phyloP scores from a whole-genome alignment of 768 basidiomycete genomes.

The Tulasnella sp. region DNA sequence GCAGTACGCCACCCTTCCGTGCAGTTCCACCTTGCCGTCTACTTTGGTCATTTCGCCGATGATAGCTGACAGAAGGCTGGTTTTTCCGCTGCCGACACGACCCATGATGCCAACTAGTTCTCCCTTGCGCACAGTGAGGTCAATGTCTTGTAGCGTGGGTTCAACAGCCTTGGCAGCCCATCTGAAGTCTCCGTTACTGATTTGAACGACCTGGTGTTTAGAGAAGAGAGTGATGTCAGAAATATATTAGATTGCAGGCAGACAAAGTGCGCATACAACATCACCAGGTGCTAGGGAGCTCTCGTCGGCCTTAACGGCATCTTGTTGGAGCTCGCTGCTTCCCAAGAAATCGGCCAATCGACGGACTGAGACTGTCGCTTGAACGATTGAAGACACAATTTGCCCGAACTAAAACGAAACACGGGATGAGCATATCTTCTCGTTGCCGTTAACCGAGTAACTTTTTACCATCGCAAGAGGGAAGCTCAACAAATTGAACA shows the following conservation, averaged over 20 bases:
- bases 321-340: conserved; percentile 68
- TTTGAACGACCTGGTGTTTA: conserved; percentile 34
- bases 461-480: conserved; percentile 64
- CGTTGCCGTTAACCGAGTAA: neutral
- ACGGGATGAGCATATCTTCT: neutral
- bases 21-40: conserved; percentile 60
- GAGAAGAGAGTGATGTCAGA: neutral
- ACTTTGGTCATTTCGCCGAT: conserved; percentile 76
- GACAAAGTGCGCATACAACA: neutral
- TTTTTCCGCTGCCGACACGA: conserved; percentile 87
- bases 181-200: conserved; percentile 66
- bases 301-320: conserved; percentile 49
- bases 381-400: conserved; percentile 71
- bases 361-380: conserved; percentile 71
- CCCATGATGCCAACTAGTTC: conserved; percentile 79
- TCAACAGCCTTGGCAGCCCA: conserved; percentile 48
- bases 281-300: conserved; percentile 8
- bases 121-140: conserved; percentile 64
- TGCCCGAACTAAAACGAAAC: conserved; percentile 41
- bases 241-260: neutral
- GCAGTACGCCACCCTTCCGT: conserved; percentile 69
- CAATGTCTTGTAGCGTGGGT: conserved; percentile 67
- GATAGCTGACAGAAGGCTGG: conserved; percentile 64
- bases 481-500: conserved; percentile 81
- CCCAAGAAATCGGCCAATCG: conserved; percentile 66